Conservation (phyloP, 1,139 yeast species). For the Debaryomyces sp. region DNA sequence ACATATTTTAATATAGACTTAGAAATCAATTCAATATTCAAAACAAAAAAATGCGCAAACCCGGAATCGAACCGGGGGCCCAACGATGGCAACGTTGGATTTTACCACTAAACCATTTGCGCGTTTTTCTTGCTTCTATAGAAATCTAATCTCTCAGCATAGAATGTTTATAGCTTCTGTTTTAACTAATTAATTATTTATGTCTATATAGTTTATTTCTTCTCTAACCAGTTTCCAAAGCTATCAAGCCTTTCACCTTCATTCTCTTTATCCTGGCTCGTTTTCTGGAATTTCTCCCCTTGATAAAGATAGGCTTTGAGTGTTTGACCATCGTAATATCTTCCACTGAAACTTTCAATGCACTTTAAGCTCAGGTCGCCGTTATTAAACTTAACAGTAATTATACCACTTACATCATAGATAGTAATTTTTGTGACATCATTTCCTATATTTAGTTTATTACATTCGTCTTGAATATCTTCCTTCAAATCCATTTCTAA, state of each 20-base stretch:
- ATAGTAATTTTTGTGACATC: slow-evolving; percentile 53
- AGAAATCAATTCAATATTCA: too few relatives aligned
- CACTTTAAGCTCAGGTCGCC: slow-evolving; percentile 51
- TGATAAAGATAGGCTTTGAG: slow-evolving; percentile 49
- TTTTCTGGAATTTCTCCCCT: slow-evolving; percentile 35
- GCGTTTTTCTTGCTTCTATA: slow-evolving; percentile 6
- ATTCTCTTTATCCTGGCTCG: slow-evolving; percentile 7
- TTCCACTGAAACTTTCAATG: slow-evolving; percentile 53
- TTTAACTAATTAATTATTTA: background rate
- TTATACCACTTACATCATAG: slow-evolving; percentile 54
- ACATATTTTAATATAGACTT: background rate
- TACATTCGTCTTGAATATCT: slow-evolving; percentile 69
- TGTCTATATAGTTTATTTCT: background rate
- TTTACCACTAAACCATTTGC: slow-evolving; percentile 22
- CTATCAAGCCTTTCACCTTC: slow-evolving; percentile 10
- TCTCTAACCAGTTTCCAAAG: slow-evolving; percentile 13
- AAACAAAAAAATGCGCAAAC: slow-evolving; percentile 16
- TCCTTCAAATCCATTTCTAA: slow-evolving; percentile 57
- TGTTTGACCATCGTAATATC: slow-evolving; percentile 66
- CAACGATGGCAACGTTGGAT: slow-evolving; percentile 21
- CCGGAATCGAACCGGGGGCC: slow-evolving; percentile 22
- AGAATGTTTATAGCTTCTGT: background rate
- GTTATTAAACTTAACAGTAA: slow-evolving; percentile 52
- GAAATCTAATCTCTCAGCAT: background rate
- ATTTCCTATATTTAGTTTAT: slow-evolving; percentile 44